A percentile compares a stretch with the other conserved stretches of the same genome.
Evolutionary conservation across 495 filamentous ascomycete species (phyloP).

Genomic region (Talaromyces ruber): DNA sequence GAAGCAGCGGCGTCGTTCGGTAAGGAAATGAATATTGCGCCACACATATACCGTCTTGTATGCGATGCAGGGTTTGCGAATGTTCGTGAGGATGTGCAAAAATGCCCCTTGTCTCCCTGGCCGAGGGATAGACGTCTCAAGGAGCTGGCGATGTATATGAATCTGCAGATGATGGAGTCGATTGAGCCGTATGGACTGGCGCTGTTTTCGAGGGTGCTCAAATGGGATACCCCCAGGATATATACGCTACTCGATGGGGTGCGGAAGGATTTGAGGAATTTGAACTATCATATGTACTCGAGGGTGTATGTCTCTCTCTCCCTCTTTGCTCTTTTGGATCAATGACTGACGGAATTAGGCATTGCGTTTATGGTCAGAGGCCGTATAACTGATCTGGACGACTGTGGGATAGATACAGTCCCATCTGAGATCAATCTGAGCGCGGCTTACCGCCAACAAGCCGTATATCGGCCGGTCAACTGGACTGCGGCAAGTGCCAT

Average conservation of each 20-base stretch:
- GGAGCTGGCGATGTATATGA: constrained; percentile 35
- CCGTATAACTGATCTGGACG: not conserved
- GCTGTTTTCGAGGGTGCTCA: constrained; percentile 44
- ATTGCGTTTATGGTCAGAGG: constrained; percentile 5
- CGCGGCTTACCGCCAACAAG: not conserved
- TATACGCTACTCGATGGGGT: not conserved
- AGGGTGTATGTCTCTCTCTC: not conserved
- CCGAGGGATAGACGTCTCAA: constrained; percentile 40
- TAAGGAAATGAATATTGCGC: constrained; percentile 28
- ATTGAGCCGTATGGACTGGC: constrained; percentile 44
- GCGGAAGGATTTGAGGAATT: constrained; percentile 2
- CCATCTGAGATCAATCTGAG: not conserved
- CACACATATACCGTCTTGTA: constrained; percentile 17
- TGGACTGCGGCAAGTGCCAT: not conserved
- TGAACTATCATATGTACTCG: constrained; percentile 7
- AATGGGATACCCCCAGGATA: constrained; percentile 3
- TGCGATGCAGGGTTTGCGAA: constrained; percentile 47
- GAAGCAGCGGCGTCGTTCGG: constrained; percentile 28
- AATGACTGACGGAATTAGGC: not conserved
- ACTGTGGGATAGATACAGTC: not conserved
- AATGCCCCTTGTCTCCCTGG: constrained; percentile 39
- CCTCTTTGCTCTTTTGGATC: not conserved
- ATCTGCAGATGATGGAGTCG: constrained; percentile 26
- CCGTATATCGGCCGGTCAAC: not conserved
- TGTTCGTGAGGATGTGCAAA: constrained; percentile 17